These are phyloP conservation scores for Fusarium algeriense DNA, from an alignment of 2,329 filamentous ascomycete species.

Conservation along the genomic window DNA sequence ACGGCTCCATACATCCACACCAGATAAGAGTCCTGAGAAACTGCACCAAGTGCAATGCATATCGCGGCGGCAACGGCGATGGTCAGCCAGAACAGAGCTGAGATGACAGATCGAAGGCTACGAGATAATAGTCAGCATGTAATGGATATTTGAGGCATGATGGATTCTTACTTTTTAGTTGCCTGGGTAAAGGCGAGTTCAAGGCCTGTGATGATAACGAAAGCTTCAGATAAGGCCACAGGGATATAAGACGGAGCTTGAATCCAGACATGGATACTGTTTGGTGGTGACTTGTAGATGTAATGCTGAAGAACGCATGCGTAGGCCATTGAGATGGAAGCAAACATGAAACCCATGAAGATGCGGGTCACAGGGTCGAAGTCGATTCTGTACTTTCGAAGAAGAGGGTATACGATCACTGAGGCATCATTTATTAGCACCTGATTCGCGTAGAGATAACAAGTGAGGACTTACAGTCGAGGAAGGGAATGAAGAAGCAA, in stretches of 20 bases:
- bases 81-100: constrained; percentile 10
- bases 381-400: constrained; percentile 9
- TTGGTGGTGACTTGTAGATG: constrained; percentile 7
- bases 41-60: not conserved
- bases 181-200: constrained; percentile 8
- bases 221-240: not conserved
- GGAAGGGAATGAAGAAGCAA: constrained; percentile 13
- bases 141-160: rapidly evolving
- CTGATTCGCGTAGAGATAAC: rapidly evolving
- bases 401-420: not conserved
- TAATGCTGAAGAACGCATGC: constrained; percentile 1
- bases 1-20: constrained; percentile 21
- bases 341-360: constrained; percentile 17
- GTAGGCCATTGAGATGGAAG: constrained; percentile 6
- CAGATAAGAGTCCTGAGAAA: not conserved
- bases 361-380: not conserved
- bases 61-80: constrained; percentile 7
- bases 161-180: not conserved
- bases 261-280: constrained; percentile 11
- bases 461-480: not conserved
- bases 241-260: not conserved
- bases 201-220: constrained; percentile 10
- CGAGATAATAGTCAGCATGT: rapidly evolving
- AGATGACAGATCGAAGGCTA: constrained; percentile 7
- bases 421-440: rapidly evolving